Conservation (phyloP, 768 basidiomycete genomes). For the Tricholoma sp. region DNA sequence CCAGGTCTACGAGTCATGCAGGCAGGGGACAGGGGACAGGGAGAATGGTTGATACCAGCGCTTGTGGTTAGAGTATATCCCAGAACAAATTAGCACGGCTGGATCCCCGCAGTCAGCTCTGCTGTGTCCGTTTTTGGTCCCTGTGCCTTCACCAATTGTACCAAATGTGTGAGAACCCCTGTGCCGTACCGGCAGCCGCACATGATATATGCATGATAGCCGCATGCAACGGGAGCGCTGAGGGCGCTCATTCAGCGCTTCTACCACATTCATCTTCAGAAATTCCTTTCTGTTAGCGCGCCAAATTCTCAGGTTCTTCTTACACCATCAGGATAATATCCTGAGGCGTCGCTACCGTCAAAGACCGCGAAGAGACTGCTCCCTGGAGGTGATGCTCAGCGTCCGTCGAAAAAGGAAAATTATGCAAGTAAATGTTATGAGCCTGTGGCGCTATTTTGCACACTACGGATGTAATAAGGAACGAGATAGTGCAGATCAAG, state of each 20-base stretch:
- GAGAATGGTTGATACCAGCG: no score
- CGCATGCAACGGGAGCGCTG: background rate
- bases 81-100: background rate
- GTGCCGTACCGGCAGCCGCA: background rate
- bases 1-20: background rate
- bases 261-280: background rate
- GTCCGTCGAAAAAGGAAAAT: conserved; percentile 24
- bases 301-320: background rate
- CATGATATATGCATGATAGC: background rate
- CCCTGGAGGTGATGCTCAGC: conserved; percentile 16
- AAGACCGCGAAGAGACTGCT: background rate
- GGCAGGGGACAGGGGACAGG: background rate
- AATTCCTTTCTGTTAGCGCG: background rate
- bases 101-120: background rate
- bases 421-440: conserved; percentile 2
- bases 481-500: conserved; percentile 3
- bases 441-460: conserved; percentile 12
- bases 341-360: background rate
- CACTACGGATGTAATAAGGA: conserved; percentile 13
- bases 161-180: background rate
- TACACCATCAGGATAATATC: background rate
- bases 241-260: background rate
- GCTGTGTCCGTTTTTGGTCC: background rate
- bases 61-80: background rate
- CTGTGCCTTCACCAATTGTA: background rate